These are phyloP conservation scores for Diplodia intermedia DNA, from an alignment of 2,329 filamentous ascomycete species.

Conservation along the genomic window DNA sequence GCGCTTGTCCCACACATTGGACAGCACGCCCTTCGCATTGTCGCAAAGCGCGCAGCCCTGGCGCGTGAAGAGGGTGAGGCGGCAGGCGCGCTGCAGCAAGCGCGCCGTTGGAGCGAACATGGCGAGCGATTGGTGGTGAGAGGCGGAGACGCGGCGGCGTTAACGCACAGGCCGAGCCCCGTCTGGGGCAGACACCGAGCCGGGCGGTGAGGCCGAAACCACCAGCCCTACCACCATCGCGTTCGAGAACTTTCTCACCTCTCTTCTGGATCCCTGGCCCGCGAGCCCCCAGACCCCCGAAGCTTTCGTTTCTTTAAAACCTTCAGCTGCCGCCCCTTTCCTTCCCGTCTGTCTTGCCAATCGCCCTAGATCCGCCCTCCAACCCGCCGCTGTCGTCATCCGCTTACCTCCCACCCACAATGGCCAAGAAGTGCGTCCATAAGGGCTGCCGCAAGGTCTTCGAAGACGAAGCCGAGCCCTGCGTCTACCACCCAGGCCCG, in stretches of 20 bases:
- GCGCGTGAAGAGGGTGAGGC: conserved; percentile 78
- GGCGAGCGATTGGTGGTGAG: neutral
- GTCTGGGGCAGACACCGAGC: conserved; percentile 4
- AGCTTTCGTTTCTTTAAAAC: neutral
- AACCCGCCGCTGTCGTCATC: neutral
- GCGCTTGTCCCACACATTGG: conserved; percentile 69
- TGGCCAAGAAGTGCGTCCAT: conserved; percentile 91
- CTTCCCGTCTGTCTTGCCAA: neutral
- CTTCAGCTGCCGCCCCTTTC: neutral
- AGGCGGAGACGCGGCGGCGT: conserved; percentile 2
- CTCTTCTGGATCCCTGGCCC: neutral
- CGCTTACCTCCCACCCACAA: conserved; percentile 42
- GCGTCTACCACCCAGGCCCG: conserved; percentile 90
- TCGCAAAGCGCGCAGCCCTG: conserved; percentile 74
- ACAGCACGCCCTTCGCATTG: conserved; percentile 71
- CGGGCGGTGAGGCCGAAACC: conserved; percentile 6
- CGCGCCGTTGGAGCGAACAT: conserved; percentile 37
- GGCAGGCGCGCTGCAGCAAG: conserved; percentile 48
- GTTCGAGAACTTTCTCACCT: conserved; percentile 29
- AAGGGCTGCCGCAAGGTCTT: conserved; percentile 93
- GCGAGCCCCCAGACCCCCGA: neutral
- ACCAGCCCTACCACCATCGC: conserved; percentile 12
- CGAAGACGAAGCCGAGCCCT: conserved; percentile 76
- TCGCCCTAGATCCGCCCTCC: neutral
- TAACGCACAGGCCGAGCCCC: neutral